A percentile compares a stretch with the other conserved stretches of the same genome.
Evolutionary conservation across 768 basidiomycete species (phyloP).

Genomic region (Lactarius evosmus): DNA sequence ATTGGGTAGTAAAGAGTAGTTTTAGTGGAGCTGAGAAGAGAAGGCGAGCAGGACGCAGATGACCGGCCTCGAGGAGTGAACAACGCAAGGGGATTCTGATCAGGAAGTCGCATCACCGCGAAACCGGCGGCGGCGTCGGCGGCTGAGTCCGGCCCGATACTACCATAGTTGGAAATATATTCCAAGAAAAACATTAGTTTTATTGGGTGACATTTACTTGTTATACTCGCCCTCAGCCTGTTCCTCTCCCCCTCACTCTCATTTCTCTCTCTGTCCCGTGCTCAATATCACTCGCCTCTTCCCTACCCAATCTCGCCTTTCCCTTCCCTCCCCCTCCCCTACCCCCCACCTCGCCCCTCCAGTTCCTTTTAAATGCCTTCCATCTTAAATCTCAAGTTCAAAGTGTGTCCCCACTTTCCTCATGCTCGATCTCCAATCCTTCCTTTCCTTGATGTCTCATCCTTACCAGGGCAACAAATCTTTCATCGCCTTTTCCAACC

Average conservation of each 20-base stretch:
- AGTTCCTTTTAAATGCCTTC: constrained; percentile 57
- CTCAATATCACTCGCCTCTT: not conserved
- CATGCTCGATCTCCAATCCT: constrained; percentile 25
- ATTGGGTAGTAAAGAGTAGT: not conserved
- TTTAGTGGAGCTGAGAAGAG: not conserved
- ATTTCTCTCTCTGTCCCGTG: not conserved
- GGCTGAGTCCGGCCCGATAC: not conserved
- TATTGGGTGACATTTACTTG: not conserved
- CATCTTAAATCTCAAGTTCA: constrained; percentile 86
- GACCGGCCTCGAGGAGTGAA: constrained; percentile 26
- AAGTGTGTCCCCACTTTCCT: constrained; percentile 42
- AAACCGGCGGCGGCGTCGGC: constrained; percentile 7
- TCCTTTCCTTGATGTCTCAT: constrained; percentile 26
- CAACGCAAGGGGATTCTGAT: constrained; percentile 11
- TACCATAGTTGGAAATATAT: not conserved
- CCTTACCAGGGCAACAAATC: constrained; percentile 79
- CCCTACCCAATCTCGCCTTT: not conserved
- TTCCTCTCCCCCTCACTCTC: not conserved
- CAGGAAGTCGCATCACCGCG: constrained; percentile 5
- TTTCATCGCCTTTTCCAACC: constrained; percentile 89
- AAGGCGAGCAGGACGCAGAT: not conserved
- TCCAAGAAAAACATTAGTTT: not conserved
- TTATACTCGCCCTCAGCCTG: not conserved
- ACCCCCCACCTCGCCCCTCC: not conserved
- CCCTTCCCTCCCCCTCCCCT: not conserved